Base-by-base conservation (phyloP, 768 basidiomycete species). In the Russula lepida region DNA sequence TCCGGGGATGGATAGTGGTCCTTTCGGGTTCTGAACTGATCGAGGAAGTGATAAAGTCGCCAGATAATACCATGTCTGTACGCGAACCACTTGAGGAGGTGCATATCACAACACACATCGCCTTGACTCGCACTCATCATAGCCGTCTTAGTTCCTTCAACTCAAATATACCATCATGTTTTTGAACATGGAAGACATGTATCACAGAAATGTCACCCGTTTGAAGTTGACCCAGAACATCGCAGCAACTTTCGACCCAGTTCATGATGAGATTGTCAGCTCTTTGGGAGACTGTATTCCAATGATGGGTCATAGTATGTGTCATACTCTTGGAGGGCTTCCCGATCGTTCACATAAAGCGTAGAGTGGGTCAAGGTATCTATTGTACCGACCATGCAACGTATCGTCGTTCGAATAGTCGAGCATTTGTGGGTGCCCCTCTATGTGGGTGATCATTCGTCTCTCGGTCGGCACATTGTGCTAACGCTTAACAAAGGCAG, bases 241-340 rank as follows among this genome's bases (percentile, higher is more conserved):
- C 8, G 72, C 69, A 0, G 59, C 54, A 2, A 62, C 77, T 4
- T 77, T 76, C 60, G 71, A 74, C 0, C 73, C 74, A 21, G 67
- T 84, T 17, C 73, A 71, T 9, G 75, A 79, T 21, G 84, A 84
- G 60, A 69, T 82, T 28, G 46, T 66, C 1, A 54, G 68, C 0
- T 71, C 81, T 0, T 77, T 82, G 54, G 65, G 69, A 3, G 78
- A 78, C 0, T 64, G 71, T 32, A 70, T 83, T n/a, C 69, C 68
- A 35, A 13, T 28, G 8, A 37, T n/a, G 15, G 62, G 63, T 15
- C 67, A 68, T 57, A 59, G 54, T 58, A n/a, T 1, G 56, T 59
- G 23, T 28, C 11, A 6, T 15, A 12, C 7, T 23, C 19, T 17
- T 41, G 8, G 8, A 11, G 19, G 5, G n/a, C 30, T 7, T 2